Conservation (phyloP, 257 asterid genomes). For the Eustoma russellianum region DNA sequence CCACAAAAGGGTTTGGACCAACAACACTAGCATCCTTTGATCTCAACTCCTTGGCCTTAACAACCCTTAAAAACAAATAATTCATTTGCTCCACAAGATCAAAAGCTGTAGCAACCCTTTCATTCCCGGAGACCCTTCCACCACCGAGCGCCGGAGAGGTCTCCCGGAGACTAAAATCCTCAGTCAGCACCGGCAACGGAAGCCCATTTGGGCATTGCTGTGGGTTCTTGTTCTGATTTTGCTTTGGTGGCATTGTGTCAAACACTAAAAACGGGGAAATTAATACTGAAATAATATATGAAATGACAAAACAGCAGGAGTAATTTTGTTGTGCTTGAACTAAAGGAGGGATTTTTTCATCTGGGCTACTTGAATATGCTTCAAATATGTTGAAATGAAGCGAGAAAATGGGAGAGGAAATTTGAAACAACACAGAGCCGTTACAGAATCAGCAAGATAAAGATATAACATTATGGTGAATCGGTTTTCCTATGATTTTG, state of each 20-base stretch:
- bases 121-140: slow-evolving; percentile 51
- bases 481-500: slow-evolving; percentile 6
- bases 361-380: neutral
- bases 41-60: slow-evolving; percentile 52
- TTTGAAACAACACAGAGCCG: slow-evolving; percentile 25
- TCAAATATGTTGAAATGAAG: neutral
- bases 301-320: neutral
- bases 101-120: slow-evolving; percentile 56
- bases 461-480: neutral
- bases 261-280: neutral
- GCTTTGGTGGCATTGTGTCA: slow-evolving; percentile 25
- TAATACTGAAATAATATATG: neutral
- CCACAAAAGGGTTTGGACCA: slow-evolving; percentile 51
- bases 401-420: slow-evolving; percentile 12
- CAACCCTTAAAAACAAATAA: slow-evolving; percentile 54
- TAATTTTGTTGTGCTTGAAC: neutral
- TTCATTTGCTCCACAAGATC: slow-evolving; percentile 92
- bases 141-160: slow-evolving; percentile 81
- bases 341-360: neutral
- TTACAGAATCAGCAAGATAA: slow-evolving; percentile 16
- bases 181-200: slow-evolving; percentile 20
- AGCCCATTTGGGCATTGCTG: slow-evolving; percentile 22
- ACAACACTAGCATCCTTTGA: slow-evolving; percentile 24
- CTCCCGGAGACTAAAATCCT: slow-evolving; percentile 64
- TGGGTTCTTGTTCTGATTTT: slow-evolving; percentile 17